Base-by-base conservation (phyloP, 345 rosid species). In the Brassica incana region DNA sequence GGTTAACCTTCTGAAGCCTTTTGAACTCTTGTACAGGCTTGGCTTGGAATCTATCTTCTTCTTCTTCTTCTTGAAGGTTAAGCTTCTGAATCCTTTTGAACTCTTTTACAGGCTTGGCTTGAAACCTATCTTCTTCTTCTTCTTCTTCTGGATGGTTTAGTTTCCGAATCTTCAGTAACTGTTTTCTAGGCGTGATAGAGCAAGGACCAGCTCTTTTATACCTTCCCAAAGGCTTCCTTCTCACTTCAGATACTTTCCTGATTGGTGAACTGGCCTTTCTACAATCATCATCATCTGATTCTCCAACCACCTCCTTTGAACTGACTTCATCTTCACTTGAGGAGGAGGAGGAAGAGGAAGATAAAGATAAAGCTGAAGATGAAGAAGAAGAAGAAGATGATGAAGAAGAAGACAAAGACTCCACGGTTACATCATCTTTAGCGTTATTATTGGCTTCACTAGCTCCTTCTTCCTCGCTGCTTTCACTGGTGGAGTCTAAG, bases 221-320 rank as follows among this genome's bases (percentile, higher is more conserved):
- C 73, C 58, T 59, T 66, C 23, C 69, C 77, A 71, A 56, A 43
- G 77, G 69, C 73, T 45, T 76, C 52, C 56, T 80, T 71, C 5
- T 38, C 23, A 6, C 62, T 23, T 3, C 10, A 64, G 62, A 6
- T 27, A 75, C 77, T 32, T 61, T 80, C 58, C 20, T 70, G 32
- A 69, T 8, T 38, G 71, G 45, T 62, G 63, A 38, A 50, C 18
- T 61, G 11, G 12, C 54, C 18, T 56, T 69, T 52, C 75, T 69
- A 29, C 30, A 11, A 64, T 74, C 82, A 48, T 48, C 56, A 74
- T 69, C 78, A 68, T 79, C 71, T 35, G 72, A 63, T 2, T 74
- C 78, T 69, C 61, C 67, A 75, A 69, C 29, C 40, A 74, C 76
- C 27, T 80, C 73, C 58, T 70, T 70, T 14, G 5, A 29, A 33